phyloP scores from a whole-genome alignment of 805 yeast genomes.

The Metschnikowia arizonensis region DNA sequence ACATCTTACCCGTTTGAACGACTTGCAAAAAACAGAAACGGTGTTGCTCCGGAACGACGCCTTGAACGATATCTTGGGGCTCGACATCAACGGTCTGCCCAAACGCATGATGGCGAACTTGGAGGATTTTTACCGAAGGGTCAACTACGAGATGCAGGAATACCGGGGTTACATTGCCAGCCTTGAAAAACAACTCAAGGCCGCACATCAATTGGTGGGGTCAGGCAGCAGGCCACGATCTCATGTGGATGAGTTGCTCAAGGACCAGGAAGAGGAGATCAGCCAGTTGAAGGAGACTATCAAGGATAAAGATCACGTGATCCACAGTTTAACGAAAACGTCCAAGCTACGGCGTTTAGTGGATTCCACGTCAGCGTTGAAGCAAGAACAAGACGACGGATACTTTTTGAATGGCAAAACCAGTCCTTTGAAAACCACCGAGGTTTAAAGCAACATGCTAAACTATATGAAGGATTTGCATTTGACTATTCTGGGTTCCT shows the following conservation, averaged over 20 bases:
- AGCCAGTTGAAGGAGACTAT: constrained; percentile 56
- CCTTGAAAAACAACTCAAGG: constrained; percentile 52
- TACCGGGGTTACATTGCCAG: constrained; percentile 55
- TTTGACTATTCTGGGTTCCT: too few species aligned
- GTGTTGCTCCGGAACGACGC: constrained; percentile 57
- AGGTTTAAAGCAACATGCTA: too few species aligned
- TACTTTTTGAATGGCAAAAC: background rate
- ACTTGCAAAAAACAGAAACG: constrained; percentile 54
- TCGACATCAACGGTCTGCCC: constrained; percentile 30
- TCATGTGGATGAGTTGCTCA: constrained; percentile 32
- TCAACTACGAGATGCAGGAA: constrained; percentile 53
- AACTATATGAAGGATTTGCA: too few species aligned
- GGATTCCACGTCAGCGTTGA: constrained; percentile 26
- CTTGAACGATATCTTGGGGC: constrained; percentile 53
- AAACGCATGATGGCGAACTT: constrained; percentile 44
- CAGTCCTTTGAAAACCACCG: background rate
- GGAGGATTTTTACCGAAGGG: constrained; percentile 46
- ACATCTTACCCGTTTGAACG: constrained; percentile 62
- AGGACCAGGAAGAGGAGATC: constrained; percentile 68
- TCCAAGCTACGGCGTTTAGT: constrained; percentile 51
- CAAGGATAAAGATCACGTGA: constrained; percentile 73
- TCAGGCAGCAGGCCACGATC: background rate
- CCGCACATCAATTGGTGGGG: constrained; percentile 20
- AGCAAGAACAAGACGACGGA: background rate
- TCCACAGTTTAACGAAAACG: constrained; percentile 66